phyloP scores from a whole-genome alignment of 495 filamentous ascomycete genomes.

The Aspergillus egyptiacus region DNA sequence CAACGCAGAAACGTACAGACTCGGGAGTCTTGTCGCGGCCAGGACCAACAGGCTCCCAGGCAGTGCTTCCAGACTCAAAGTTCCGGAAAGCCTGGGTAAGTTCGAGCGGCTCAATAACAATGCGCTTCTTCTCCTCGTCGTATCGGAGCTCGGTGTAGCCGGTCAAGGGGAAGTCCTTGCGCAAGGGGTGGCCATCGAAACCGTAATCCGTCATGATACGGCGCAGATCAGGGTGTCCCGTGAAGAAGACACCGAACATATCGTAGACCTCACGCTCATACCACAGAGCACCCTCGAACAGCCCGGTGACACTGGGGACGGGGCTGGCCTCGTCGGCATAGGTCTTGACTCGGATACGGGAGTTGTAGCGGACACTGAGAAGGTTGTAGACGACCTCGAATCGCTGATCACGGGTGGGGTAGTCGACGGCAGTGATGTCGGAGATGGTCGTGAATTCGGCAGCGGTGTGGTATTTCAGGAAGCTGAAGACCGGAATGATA shows the following conservation, averaged over 20 bases:
- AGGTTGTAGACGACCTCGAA: slow-evolving; percentile 99
- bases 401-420: slow-evolving; percentile 84
- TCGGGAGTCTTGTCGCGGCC: slow-evolving; percentile 78
- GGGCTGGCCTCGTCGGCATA: slow-evolving; percentile 97
- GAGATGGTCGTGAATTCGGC: slow-evolving; percentile 93
- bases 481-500: slow-evolving; percentile 84
- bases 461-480: slow-evolving; percentile 95
- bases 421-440: slow-evolving; percentile 92
- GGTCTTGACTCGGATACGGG: slow-evolving; percentile 95
- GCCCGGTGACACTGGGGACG: slow-evolving; percentile 75
- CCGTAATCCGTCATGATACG: slow-evolving; percentile 99
- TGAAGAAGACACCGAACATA: slow-evolving; percentile 95
- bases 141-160: slow-evolving; percentile 98
- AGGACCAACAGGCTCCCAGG: slow-evolving; percentile 83
- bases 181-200: slow-evolving; percentile 93
- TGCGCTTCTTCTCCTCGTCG: slow-evolving; percentile 99
- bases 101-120: slow-evolving; percentile 95
- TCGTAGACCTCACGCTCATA: slow-evolving; percentile 98
- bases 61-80: slow-evolving; percentile 75
- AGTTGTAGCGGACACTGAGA: slow-evolving; percentile 91
- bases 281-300: slow-evolving; percentile 97
- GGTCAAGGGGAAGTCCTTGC: slow-evolving; percentile 97
- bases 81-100: slow-evolving; percentile 99
- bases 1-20: slow-evolving; percentile 40
- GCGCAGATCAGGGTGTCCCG: slow-evolving; percentile 88